Evolutionary conservation across 345 rosid species (phyloP).

Genomic region (Barbarea vulgaris): DNA sequence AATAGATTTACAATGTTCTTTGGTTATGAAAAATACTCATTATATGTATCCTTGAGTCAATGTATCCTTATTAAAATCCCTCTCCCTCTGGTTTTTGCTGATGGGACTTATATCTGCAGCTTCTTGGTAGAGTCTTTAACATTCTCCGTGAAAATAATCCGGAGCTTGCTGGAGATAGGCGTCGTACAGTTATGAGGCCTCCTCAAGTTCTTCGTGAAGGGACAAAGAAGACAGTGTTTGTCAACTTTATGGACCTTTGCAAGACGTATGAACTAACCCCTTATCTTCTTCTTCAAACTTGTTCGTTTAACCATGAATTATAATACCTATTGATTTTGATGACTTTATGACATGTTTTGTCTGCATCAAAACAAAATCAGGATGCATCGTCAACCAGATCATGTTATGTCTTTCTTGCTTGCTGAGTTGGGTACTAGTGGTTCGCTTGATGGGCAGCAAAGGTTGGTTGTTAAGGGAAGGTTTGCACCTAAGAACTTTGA

Average conservation of each 20-base stretch:
- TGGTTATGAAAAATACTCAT: not conserved
- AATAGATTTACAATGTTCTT: not conserved
- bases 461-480: slow-evolving; percentile 89
- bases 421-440: slow-evolving; percentile 98
- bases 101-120: slow-evolving; percentile 55
- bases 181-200: slow-evolving; percentile 97
- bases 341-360: not conserved
- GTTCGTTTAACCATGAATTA: not conserved
- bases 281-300: slow-evolving; percentile 1
- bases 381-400: slow-evolving; percentile 97
- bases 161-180: slow-evolving; percentile 95
- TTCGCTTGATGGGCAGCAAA: slow-evolving; percentile 90
- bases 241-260: slow-evolving; percentile 97
- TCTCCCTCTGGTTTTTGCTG: not conserved
- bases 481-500: slow-evolving; percentile 94
- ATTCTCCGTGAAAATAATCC: slow-evolving; percentile 94
- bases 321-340: slow-evolving; percentile 3
- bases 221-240: slow-evolving; percentile 95
- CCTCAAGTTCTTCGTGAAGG: slow-evolving; percentile 99
- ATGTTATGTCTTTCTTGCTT: slow-evolving; percentile 86
- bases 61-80: not conserved
- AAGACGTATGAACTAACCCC: slow-evolving; percentile 56
- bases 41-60: not conserved
- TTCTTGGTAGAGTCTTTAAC: slow-evolving; percentile 83
- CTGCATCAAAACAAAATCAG: slow-evolving; percentile 35